These are phyloP conservation scores for Lentinus brumalis DNA, from an alignment of 768 basidiomycete species.

Conservation along the genomic window DNA sequence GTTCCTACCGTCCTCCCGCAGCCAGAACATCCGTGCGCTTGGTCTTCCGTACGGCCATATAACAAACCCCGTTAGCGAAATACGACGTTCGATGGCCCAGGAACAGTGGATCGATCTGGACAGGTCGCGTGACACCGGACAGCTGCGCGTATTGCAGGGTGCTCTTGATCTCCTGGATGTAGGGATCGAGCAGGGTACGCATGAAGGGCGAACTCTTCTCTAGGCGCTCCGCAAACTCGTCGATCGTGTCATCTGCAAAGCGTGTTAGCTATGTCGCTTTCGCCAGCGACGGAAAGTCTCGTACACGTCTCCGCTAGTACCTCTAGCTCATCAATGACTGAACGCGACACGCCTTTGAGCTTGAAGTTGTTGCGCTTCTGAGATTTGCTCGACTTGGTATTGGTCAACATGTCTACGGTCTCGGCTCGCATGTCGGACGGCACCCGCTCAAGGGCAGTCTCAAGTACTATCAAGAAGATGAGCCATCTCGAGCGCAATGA, in stretches of 20 bases:
- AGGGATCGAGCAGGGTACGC: conserved; percentile 47
- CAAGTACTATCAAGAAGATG: conserved; percentile 52
- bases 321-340: conserved; percentile 75
- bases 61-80: conserved; percentile 73
- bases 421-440: conserved; percentile 55
- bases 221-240: conserved; percentile 53
- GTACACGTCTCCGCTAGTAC: conserved; percentile 52
- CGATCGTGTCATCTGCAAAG: conserved; percentile 61
- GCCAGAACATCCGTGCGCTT: conserved; percentile 74
- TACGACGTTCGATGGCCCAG: conserved; percentile 61
- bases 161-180: conserved; percentile 62
- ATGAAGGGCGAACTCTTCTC: conserved; percentile 63
- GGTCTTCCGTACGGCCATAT: conserved; percentile 71
- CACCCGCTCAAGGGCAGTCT: conserved; percentile 61
- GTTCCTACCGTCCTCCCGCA: conserved; percentile 70
- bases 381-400: conserved; percentile 61
- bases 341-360: conserved; percentile 69
- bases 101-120: conserved; percentile 76
- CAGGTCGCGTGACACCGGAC: conserved; percentile 62
- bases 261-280: background rate
- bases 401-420: conserved; percentile 65
- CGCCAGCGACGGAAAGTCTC: background rate
- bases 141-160: conserved; percentile 60
- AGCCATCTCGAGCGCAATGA: conserved; percentile 12
- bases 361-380: conserved; percentile 71